A percentile compares a stretch with the other conserved stretches of the same genome.
Conservation (phyloP, 2,329 filamentous ascomycete genomes). For the Grosmannia serpens region DNA sequence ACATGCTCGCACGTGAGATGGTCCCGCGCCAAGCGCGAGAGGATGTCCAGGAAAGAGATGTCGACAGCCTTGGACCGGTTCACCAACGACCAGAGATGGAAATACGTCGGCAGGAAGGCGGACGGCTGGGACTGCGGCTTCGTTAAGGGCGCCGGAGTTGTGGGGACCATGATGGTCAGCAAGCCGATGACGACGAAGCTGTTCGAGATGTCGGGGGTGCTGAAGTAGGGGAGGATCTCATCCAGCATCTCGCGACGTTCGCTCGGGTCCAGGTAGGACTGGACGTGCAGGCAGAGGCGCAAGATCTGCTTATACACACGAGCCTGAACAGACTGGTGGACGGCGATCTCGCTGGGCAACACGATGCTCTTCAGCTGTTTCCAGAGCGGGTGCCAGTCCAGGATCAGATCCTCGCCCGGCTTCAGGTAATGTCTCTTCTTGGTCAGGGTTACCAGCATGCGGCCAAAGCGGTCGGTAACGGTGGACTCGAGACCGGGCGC, state of each 20-base stretch:
- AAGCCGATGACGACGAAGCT: constrained; percentile 87
- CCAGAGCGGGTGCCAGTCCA: constrained; percentile 91
- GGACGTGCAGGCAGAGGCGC: constrained; percentile 81
- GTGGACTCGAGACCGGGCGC: constrained; percentile 77
- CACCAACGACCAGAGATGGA: constrained; percentile 91
- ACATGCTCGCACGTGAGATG: constrained; percentile 64
- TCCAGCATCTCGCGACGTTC: constrained; percentile 74
- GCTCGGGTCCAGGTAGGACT: constrained; percentile 83
- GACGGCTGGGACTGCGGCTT: constrained; percentile 71
- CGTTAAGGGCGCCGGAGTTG: constrained; percentile 60
- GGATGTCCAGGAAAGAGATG: constrained; percentile 75
- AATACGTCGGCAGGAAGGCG: constrained; percentile 83
- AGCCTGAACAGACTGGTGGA: constrained; percentile 44
- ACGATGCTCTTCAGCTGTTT: constrained; percentile 87
- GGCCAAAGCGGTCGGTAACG: constrained; percentile 80
- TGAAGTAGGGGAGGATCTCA: constrained; percentile 78
- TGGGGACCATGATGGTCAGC: constrained; percentile 80
- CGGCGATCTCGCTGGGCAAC: constrained; percentile 69
- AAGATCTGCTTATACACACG: constrained; percentile 55
- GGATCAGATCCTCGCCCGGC: constrained; percentile 73
- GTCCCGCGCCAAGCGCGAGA: constrained; percentile 79
- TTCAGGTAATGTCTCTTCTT: constrained; percentile 95
- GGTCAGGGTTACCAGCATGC: constrained; percentile 93
- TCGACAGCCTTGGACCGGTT: constrained; percentile 83
- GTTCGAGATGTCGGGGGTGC: constrained; percentile 81